Conservation (phyloP, 257 asterid genomes). For the Salvia miltiorrhiza region DNA sequence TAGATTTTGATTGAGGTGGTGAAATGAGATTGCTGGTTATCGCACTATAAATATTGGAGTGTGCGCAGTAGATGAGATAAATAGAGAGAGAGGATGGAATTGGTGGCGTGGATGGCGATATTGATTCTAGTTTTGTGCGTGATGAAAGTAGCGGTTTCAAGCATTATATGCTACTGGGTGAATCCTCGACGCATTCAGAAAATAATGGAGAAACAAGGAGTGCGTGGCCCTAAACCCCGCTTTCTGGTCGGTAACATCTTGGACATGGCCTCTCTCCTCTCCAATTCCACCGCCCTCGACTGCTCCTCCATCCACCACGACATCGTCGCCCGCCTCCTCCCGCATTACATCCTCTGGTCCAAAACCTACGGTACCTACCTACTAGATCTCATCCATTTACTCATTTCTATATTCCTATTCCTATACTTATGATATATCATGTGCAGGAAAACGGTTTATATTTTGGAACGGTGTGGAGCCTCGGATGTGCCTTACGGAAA, state of each 20-base stretch:
- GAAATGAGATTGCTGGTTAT: not conserved
- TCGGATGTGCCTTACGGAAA: slow-evolving; percentile 69
- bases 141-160: slow-evolving; percentile 39
- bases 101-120: slow-evolving; percentile 15
- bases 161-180: slow-evolving; percentile 52
- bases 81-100: slow-evolving; percentile 33
- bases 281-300: slow-evolving; percentile 65
- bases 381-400: too few species aligned
- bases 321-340: slow-evolving; percentile 77
- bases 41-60: slow-evolving; percentile 34
- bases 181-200: slow-evolving; percentile 78
- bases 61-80: too few species aligned
- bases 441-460: slow-evolving; percentile 67
- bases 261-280: slow-evolving; percentile 58
- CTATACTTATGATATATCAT: too few species aligned
- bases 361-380: slow-evolving; percentile 45
- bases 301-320: slow-evolving; percentile 67
- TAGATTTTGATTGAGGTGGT: not conserved
- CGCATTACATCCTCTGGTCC: slow-evolving; percentile 81
- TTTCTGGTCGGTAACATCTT: slow-evolving; percentile 71
- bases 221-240: slow-evolving; percentile 82
- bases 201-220: slow-evolving; percentile 81
- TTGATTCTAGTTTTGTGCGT: slow-evolving; percentile 12
- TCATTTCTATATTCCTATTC: too few species aligned
- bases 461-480: slow-evolving; percentile 91